Base-by-base conservation (phyloP, 2,329 filamentous ascomycete genomes). In the Pezicula rhizophila region DNA sequence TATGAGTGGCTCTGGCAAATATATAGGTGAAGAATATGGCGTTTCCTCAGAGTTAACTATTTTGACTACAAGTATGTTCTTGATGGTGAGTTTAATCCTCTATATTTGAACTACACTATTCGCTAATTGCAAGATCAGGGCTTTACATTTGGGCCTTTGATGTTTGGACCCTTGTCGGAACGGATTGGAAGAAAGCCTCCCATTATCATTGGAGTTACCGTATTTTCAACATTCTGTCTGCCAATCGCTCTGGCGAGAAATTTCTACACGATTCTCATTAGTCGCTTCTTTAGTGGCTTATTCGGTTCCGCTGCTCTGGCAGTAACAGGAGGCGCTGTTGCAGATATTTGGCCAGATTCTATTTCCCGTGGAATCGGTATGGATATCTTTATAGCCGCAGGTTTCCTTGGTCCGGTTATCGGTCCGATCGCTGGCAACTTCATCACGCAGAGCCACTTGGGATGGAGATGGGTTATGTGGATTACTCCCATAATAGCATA, bases 381-480 rank as follows among this genome's bases (percentile, higher is more conserved):
- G 15, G 38, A 41, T 18, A 18, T 41, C 15, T 41, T 41, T 14
- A 41, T 20, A 11, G 38, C 12, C 3, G 38, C 38, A 15, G 38
- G 15, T n/a, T 41, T 41, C 23, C 12, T 41, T 15, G 38, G 38
- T 0, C 67, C 59, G 1, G 59, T 65, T 20, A 52, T 62, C 37
- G 67, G 66, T 1, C 66, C 66, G 7, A 60, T 68, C 28, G 57
- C 60, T 26, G 65, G 66, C 7, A 72, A 69, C 0, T 78, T 76
- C 48, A 68, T 77, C 28, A 71, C 70, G 0, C 65, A 73, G 37
- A 71, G 65, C 5, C 55, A 70, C 53, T 69, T 79, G 1, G 74
- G 75, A 14, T 80, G 78, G 77, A 66, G 77, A n/a, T 80, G 77
- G 76, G 80, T 75, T 0, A 70, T 70, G 8, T 82, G 76, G 67